Evolutionary conservation across 768 basidiomycete genomes (phyloP), one percentile per base, ranked within the genome.

Genomic region (Collybia nuda): DNA sequence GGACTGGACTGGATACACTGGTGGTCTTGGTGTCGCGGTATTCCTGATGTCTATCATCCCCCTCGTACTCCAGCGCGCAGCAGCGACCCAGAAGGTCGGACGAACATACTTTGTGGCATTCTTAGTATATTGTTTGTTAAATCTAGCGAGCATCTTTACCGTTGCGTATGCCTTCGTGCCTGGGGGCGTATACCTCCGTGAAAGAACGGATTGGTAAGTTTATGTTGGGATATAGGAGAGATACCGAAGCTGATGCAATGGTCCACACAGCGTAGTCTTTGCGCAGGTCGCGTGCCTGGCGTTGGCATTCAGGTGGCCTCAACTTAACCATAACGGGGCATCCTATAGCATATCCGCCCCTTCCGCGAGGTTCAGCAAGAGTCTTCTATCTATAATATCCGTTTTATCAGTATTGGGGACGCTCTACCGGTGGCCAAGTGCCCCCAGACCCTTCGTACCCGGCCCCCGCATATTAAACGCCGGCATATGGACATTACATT

Each of bases 401-500:
- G 51, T 80, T 9, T 50, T 70, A 11, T 82, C 86, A 14, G 64
- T 85, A 22, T 62, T 83, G 9, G 71, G 75, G 14, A 79, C 85
- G 2, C 52, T 84, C 5, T 80, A 81, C 49, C 76, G 74, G 18
- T 73, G 79, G 57, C 86, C 88, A 0, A 63, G 24, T 26, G 64
- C 75, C 15, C 80, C 84, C 0, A 67, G 62, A 21, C 85, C 89
- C 2, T 84, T 81, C 67, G 82, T 82, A 47, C 69, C 82, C 22
- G 82, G 80, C 2, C 76, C 83, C 14, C 73, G 88, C 24, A 75
- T 89, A n/a, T 71, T 93, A 38, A 86, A 83, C 17, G 85, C 88
- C 4, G 93, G 89, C 2, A 91, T 95, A 23, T 95, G 92, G 93
- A 92, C 93, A 0, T 77, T 96, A 21, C 93, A 96, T 65, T 96